Evolutionary conservation across 331 rosid species (phyloP).

Genomic region (Malus hybrid): DNA sequence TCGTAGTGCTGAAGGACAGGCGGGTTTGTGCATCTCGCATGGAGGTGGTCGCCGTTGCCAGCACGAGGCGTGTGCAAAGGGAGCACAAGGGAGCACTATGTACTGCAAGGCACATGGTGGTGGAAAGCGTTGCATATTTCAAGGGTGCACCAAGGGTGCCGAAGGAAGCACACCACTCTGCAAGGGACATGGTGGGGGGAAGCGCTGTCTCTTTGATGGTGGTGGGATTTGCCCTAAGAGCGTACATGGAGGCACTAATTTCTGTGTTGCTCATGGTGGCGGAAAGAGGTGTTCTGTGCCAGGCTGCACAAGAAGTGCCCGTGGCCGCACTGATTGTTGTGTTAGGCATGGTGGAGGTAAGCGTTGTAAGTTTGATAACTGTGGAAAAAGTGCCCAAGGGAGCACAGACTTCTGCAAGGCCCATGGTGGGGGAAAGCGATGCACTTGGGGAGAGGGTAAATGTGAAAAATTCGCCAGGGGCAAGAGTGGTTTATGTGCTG

Average conservation of each 20-base stretch:
- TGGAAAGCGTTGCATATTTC: conserved; percentile 91
- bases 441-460: conserved; percentile 83
- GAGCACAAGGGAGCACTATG: conserved; percentile 95
- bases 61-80: conserved; percentile 56
- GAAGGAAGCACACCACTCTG: conserved; percentile 99
- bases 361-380: conserved; percentile 71
- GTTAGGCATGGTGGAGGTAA: conserved; percentile 98
- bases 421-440: conserved; percentile 96
- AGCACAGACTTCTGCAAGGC: conserved; percentile 99
- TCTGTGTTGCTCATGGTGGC: conserved; percentile 99
- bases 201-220: conserved; percentile 89
- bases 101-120: conserved; percentile 99
- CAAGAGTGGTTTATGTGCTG: conserved; percentile 93
- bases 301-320: conserved; percentile 92
- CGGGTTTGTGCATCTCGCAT: conserved; percentile 92
- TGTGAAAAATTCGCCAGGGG: conserved; percentile 98
- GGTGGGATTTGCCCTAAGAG: conserved; percentile 98
- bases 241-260: conserved; percentile 94
- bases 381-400: conserved; percentile 96
- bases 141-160: conserved; percentile 92
- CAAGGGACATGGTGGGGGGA: conserved; percentile 99
- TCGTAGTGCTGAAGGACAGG: conserved; percentile 97
- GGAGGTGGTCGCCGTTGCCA: conserved; percentile 99
- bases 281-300: conserved; percentile 95
- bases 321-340: conserved; percentile 96